Evolutionary conservation across 2,329 filamentous ascomycete genomes (phyloP).

Genomic region (Neurospora sp.): DNA sequence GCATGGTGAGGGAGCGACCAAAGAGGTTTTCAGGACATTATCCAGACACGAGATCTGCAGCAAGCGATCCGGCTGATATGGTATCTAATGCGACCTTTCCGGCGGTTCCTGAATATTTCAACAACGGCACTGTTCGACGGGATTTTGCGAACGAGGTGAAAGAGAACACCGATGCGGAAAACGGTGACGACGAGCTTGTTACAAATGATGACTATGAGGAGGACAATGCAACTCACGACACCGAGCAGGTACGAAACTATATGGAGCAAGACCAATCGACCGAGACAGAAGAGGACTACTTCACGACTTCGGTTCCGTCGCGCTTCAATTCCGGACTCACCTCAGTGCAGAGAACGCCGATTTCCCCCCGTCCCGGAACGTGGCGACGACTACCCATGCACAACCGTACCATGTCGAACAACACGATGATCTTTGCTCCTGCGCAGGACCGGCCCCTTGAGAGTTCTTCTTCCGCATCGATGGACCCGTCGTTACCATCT

Average conservation of each 20-base stretch:
- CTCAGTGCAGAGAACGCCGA: constrained; percentile 16
- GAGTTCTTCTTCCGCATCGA: constrained; percentile 35
- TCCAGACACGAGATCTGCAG: constrained; percentile 49
- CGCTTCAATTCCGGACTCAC: constrained; percentile 27
- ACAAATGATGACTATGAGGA: constrained; percentile 68
- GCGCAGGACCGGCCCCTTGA: constrained; percentile 30
- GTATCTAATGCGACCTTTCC: constrained; percentile 33
- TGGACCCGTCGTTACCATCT: constrained; percentile 21
- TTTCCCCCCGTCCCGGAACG: constrained; percentile 18
- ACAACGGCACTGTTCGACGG: constrained; percentile 24
- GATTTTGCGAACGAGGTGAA: constrained; percentile 37
- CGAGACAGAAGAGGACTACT: constrained; percentile 39
- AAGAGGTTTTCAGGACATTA: constrained; percentile 36
- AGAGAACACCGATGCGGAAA: constrained; percentile 70
- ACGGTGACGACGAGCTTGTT: constrained; percentile 83
- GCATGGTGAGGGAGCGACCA: constrained; percentile 39
- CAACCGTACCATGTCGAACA: constrained; percentile 65
- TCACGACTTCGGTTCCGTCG: constrained; percentile 39
- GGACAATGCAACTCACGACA: constrained; percentile 34
- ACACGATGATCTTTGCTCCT: constrained; percentile 78
- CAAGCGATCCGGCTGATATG: constrained; percentile 56
- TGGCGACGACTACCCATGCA: constrained; percentile 39
- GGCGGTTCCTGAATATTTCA: constrained; percentile 15
- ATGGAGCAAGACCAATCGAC: constrained; percentile 9
- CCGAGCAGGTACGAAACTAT: constrained; percentile 20